Base-by-base conservation (phyloP, 345 rosid genomes). In the Passiflora organensis region DNA sequence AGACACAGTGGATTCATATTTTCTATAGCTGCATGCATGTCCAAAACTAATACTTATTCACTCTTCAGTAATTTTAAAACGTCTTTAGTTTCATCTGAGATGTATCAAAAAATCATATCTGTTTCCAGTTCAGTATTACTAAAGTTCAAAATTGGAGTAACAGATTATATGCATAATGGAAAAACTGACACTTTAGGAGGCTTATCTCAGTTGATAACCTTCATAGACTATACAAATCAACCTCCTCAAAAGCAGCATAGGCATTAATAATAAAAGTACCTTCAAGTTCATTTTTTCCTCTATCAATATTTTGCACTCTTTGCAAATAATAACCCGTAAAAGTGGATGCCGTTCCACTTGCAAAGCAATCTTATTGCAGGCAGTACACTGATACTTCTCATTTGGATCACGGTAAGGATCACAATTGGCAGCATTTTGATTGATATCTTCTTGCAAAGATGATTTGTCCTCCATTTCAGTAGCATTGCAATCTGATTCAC, bases 271-370 rank as follows among this genome's bases (percentile, higher is more conserved):
- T 0, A 32, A 54, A n/a, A 76, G 65, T 74, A 93, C 99, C 99
- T 83, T 82, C 48, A 69, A 48, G 58, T 53, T 59, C 70, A 76
- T 69, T 76, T 81, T 93, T 32, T 75, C 78, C 71, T 82, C 89
- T 65, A 89, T 58, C 47, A 72, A 71, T 55, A 60, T 55, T 79
- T 86, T 89, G 84, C 99, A 93, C 63, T 78, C 87, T 61, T 63
- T 70, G 86, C 99, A 93, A 63, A 93, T 43, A 60, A 93, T 86
- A 52, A 93, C 99, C 66, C 82, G 76, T 64, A 93, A 60, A 55
- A 84, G 76, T 15, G 97, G 99, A 73, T 93, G 99, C 19, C 80
- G 52, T 54, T 81, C 84, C 70, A 78, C 95, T 78, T 81, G 82
- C 59, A 58, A 64, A 63, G 81, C 72, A 62, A 80, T 53, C 58